Base-by-base conservation (phyloP, 805 yeast species). In the Suhomyces prunicola region DNA sequence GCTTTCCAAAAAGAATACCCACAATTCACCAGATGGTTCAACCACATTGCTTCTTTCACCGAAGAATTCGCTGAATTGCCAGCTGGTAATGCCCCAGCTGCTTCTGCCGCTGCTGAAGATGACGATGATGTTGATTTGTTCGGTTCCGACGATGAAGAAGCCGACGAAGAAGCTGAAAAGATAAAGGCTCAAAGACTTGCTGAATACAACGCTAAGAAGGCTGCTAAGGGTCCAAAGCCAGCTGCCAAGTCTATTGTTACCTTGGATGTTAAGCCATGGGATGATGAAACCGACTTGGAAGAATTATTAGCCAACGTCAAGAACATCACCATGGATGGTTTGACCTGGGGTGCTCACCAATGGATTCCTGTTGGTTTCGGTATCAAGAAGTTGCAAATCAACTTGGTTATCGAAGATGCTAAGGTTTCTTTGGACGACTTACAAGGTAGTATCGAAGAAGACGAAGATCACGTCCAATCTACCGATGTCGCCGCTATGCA, bases 261-360 rank as follows among this genome's bases (percentile, higher is more conserved):
- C 70, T 72, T 94, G 68, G 99, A 94, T 68, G 96, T 94, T 68
- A 94, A 94, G 87, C 98, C 97, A 81, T 94, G 99, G 99, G 99
- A 94, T 79, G 99, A 94, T 72, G 98, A 94, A 84, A 94, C 99
- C 66, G 87, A 93, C 73, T 83, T 94, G 73, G 96, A 94, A 59
- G 87, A 86, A 77, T 73, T 94, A 80, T 77, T 90, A 65, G 92
- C 87, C 59, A 84, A 85, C 78, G 97, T 91, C 71, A 92, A 90
- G 85, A 71, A 82, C 66, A 77, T 93, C 67, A 89, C 85, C 74
- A 77, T 76, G 80, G 99, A 94, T 46, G 99, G 99, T 86, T 86
- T 94, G 72, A 78, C 77, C 62, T 94, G 99, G 99, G 99, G 99
- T 89, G 97, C 92, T 70, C 87, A 81, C 84, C 92, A 87, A 81